Evolutionary conservation across 129 eudicot genomes (phyloP).

Genomic region (Escallonia herrerae): DNA sequence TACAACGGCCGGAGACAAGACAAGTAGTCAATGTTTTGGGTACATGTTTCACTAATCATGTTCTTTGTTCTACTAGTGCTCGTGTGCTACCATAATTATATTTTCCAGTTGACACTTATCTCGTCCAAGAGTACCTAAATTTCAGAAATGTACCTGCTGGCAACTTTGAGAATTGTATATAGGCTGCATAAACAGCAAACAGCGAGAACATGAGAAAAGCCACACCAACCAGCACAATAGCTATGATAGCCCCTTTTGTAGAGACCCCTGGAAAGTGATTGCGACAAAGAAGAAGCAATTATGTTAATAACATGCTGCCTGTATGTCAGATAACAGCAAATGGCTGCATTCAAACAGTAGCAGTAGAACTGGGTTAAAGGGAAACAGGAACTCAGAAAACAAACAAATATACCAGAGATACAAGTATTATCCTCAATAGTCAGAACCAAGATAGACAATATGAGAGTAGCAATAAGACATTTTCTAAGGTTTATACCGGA

Average conservation of each 20-base stretch:
- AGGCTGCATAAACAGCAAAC: constrained; percentile 41
- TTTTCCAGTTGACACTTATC: too few relatives aligned
- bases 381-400: too few relatives aligned
- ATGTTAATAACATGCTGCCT: too few relatives aligned
- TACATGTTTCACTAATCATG: too few relatives aligned
- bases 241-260: constrained; percentile 41
- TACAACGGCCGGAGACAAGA: background rate
- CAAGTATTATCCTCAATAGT: constrained; percentile 7
- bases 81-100: too few relatives aligned
- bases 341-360: too few relatives aligned
- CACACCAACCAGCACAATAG: constrained; percentile 47
- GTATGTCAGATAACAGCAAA: too few relatives aligned
- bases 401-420: too few relatives aligned
- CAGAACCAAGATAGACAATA: constrained; percentile 13
- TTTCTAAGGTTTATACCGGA: background rate
- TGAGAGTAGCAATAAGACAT: background rate
- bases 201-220: constrained; percentile 53
- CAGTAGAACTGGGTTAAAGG: too few relatives aligned
- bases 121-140: background rate
- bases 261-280: constrained; percentile 32
- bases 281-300: too few relatives aligned
- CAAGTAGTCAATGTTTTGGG: too few relatives aligned
- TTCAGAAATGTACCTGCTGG: constrained; percentile 36
- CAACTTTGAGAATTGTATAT: constrained; percentile 31
- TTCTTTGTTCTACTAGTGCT: too few relatives aligned